Conservation (phyloP, 148 eudicot genomes). For the Oxyria digyna region DNA sequence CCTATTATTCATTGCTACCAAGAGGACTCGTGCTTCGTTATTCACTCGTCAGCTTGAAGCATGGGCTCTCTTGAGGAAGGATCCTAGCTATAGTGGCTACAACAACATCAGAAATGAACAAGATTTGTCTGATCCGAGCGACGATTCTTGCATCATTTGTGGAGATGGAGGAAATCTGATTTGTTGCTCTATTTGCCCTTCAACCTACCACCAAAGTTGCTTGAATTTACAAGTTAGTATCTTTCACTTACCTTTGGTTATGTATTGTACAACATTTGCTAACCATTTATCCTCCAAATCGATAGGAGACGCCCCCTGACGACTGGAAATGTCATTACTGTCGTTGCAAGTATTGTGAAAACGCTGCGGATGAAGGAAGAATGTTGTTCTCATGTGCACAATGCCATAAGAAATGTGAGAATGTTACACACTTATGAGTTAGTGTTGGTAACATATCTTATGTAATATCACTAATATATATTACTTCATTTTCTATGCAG, state of each 20-base stretch:
- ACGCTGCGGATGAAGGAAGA: not conserved
- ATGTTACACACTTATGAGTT: too few species aligned
- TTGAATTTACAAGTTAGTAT: slow-evolving; percentile 30
- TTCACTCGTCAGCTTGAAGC: slow-evolving; percentile 21
- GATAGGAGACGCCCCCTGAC: slow-evolving; percentile 27
- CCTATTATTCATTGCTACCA: slow-evolving; percentile 6
- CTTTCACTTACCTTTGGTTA: not conserved
- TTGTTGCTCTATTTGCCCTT: slow-evolving; percentile 43
- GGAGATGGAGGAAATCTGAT: slow-evolving; percentile 57
- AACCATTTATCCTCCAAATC: not conserved
- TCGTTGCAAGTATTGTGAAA: slow-evolving; percentile 34
- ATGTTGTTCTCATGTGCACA: slow-evolving; percentile 23
- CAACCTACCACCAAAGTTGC: slow-evolving; percentile 43
- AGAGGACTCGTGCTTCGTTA: slow-evolving; percentile 14
- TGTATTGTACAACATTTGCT: not conserved
- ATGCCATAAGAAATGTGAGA: slow-evolving; percentile 39
- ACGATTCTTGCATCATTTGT: slow-evolving; percentile 56
- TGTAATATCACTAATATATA: too few species aligned
- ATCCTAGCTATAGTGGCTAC: slow-evolving; percentile 7
- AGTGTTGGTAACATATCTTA: too few species aligned
- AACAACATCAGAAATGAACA: slow-evolving; percentile 5
- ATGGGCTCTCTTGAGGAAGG: slow-evolving; percentile 19
- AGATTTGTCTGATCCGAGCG: slow-evolving; percentile 21
- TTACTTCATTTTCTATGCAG: not conserved
- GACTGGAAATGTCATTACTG: slow-evolving; percentile 50